These are phyloP conservation scores for Cydonia oblonga DNA, from an alignment of 331 rosid genomes.

Conservation along the genomic window DNA sequence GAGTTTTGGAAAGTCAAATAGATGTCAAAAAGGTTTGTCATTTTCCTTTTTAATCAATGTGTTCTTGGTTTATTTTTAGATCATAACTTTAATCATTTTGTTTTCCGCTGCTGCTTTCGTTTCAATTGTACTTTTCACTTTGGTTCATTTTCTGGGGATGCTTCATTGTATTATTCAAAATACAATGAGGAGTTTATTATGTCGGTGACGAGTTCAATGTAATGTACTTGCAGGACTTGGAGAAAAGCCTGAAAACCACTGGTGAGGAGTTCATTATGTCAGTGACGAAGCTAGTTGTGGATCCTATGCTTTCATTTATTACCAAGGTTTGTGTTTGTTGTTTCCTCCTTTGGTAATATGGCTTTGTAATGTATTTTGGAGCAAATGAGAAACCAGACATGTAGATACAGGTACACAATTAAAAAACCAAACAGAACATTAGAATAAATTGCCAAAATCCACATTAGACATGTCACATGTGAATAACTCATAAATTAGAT, in stretches of 20 bases:
- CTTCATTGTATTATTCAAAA: neutral
- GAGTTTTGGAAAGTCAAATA: constrained; percentile 95
- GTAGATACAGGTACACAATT: neutral
- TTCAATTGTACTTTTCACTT: too few species aligned
- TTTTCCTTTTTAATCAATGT: neutral
- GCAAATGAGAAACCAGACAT: too few species aligned
- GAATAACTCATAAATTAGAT: neutral
- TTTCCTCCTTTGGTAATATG: neutral
- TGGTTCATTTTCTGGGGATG: neutral
- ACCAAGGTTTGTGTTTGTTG: constrained; percentile 86
- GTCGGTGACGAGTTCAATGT: neutral
- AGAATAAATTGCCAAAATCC: neutral
- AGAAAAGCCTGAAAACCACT: constrained; percentile 87
- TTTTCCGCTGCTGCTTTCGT: too few species aligned
- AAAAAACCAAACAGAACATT: neutral
- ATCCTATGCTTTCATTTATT: constrained; percentile 95
- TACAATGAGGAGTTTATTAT: neutral
- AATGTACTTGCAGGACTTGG: constrained; percentile 66
- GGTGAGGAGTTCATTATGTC: constrained; percentile 98
- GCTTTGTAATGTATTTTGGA: neutral
- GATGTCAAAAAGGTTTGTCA: constrained; percentile 90
- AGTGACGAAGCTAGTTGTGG: constrained; percentile 92
- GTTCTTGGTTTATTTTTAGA: neutral
- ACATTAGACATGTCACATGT: neutral
- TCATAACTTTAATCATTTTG: neutral